Base-by-base conservation (phyloP, 2,329 filamentous ascomycete species). In the Metarhizium humberi region DNA sequence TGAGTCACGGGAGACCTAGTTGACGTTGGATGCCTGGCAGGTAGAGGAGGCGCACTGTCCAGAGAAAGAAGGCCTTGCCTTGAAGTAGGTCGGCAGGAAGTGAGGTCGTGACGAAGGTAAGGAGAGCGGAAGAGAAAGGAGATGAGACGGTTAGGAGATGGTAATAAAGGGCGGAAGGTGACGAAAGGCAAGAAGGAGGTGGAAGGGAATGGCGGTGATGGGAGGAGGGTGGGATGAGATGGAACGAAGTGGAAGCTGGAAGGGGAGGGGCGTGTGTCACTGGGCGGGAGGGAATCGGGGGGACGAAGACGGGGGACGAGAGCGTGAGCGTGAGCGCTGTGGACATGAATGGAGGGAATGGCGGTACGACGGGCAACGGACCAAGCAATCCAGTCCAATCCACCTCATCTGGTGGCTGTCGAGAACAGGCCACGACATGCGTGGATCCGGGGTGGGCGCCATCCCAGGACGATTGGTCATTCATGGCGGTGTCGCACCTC, bases 41-140 rank as follows among this genome's bases (percentile, higher is more conserved):
- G 59, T 53, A 57, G 59, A 56, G 62, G 60, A 62, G 61, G 61
- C 59, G 64, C 62, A 71, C 68, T 64, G 64, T 68, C 63, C 63
- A 69, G 64, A 66, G 67, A 65, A 65, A 67, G 66, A 66, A 69
- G 66, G 66, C 65, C 59, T 65, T 66, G 53, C 67, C 65, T 61
- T 58, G 61, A 63, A 63, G 50, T 16, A 57, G 51, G 46, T 34
- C 50, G 40, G 50, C 18, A 57, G 51, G 46, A 36, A 53, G 40
- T 46, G 51, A 36, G 52, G 45, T 29, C 43, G 57, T 51, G 42
- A 56, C 52, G 61, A 55, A 60, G 58, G 54, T 57, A 30, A 53
- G 46, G 20, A 51, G 56, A 51, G 50, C 62, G 59, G 60, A 62
- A 66, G 64, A 61, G 65, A 63, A 65, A 62, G 63, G 56, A 61